phyloP scores from a whole-genome alignment of 495 filamentous ascomycete genomes.

The Sphaerosporella brunnea region DNA sequence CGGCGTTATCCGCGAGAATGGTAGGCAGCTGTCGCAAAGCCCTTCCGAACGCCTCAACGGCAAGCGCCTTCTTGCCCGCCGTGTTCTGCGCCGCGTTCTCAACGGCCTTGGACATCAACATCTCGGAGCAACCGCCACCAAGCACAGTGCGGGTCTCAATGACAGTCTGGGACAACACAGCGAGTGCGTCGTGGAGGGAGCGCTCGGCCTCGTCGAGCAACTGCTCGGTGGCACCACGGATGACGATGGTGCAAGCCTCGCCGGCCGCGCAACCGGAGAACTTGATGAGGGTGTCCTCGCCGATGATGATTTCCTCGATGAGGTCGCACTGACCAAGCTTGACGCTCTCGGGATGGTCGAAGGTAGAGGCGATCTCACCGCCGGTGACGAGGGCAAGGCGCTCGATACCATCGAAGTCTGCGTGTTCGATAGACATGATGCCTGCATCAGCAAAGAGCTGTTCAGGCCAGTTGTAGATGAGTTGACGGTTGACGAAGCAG shows the following conservation, averaged over 20 bases:
- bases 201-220: constrained; percentile 92
- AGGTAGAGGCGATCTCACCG: constrained; percentile 91
- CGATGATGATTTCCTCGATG: constrained; percentile 95
- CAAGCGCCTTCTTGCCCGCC: constrained; percentile 88
- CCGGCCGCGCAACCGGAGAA: constrained; percentile 94
- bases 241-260: constrained; percentile 87
- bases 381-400: constrained; percentile 86
- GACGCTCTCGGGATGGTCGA: constrained; percentile 92
- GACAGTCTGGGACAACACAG: constrained; percentile 92
- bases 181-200: constrained; percentile 86
- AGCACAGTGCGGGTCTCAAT: constrained; percentile 86
- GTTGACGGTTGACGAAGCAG: constrained; percentile 96
- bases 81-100: constrained; percentile 87
- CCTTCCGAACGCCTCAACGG: constrained; percentile 73
- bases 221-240: constrained; percentile 91
- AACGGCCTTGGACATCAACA: constrained; percentile 96
- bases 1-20: constrained; percentile 93
- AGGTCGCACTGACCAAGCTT: constrained; percentile 89
- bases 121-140: constrained; percentile 91
- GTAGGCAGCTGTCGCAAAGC: constrained; percentile 87
- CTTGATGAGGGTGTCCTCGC: constrained; percentile 89
- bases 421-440: constrained; percentile 96
- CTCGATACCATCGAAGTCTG: constrained; percentile 96
- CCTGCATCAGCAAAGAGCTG: constrained; percentile 96
- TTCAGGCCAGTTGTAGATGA: constrained; percentile 99